Evolutionary conservation across 805 yeast species (phyloP), one percentile per base, ranked within the genome.

Genomic region (Hanseniaspora jakobsenii): DNA sequence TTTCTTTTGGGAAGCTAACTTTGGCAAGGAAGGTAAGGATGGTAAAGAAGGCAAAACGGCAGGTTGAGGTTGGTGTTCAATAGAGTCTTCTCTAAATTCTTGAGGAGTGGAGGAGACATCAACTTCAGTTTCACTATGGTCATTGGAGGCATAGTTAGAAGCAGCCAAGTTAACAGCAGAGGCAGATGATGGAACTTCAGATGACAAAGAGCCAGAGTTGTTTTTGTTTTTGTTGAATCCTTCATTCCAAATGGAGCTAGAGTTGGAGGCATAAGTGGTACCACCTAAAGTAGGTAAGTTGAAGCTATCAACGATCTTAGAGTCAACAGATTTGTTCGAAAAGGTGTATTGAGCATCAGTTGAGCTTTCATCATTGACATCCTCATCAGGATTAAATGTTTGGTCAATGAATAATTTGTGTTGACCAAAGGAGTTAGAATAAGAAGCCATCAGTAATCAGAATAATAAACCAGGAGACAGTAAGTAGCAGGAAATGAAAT

Each of bases 111-210:
- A 6, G 27, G 27, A 24, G 27, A 24, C 27, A 24, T 24, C 10
- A 24, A n/a, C n/a, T n/a, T n/a, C n/a, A n/a, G n/a, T n/a, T n/a
- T n/a, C n/a, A n/a, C n/a, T n/a, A n/a, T n/a, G n/a, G n/a, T n/a
- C n/a, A n/a, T n/a, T n/a, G n/a, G n/a, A n/a, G n/a, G 36, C 17
- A 21, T 6, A 3, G 36, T 6, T 16, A 4, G 23, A 10, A 32
- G 56, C 38, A 16, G 53, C 49, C 34, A 48, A 36, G 28, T 57
- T 24, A 37, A 57, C 40, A 35, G 52, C 50, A 34, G 54, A 36
- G 16, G 58, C 37, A 29, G 52, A 36, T 23, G 40, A 44, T 22
- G 50, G 44, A 45, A 60, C 55, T 19, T 35, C 38, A 22, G 35
- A 22, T 9, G 38, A 38, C 23, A 32, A 16, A 29, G 57, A 46